Base-by-base conservation (phyloP, 192 early-diverging fungal species). In the Linderina pennispora region DNA sequence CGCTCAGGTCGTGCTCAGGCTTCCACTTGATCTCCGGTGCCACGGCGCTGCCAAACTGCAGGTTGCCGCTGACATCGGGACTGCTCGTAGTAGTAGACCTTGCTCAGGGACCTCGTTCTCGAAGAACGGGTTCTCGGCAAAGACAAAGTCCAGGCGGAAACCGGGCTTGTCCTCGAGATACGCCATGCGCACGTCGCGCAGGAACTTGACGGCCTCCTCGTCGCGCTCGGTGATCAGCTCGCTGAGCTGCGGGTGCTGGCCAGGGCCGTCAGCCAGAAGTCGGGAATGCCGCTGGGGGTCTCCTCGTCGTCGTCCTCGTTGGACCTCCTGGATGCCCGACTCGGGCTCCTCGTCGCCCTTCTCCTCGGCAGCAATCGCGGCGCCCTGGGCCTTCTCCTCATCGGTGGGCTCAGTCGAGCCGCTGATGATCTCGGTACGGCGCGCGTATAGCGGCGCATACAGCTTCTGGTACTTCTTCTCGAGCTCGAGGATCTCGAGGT, bases 211-310 rank as follows among this genome's bases (percentile, higher is more conserved):
- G 3, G 77, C 89, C 28, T 79, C 86, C 63, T 92, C 88, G 66
- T 99, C 97, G 50, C 80, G 81, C 39, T 91, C 90, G 18, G 90
- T 91, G 67, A 99, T 93, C 40, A 84, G 72, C 32, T 96, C 90
- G 37, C 62, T 55, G 45, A 98, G 71, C 48, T 79, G 74, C 34
- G 81, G 75, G 74, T 92, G 75, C 78, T 87, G 90, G 78, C 88
- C 75, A 99, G 74, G 32, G 82, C 79, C 23, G 92, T 97, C 28
- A 94, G 77, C 97, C 97, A 98, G 82, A 99, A 98, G 45, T 90
- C 81, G 33, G 97, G 97, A 21, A 98, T 83, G 55, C 93, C 96
- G 48, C 47, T 60, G 14, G 55, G 61, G 15, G 48, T 43, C 56
- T 67, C 54, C 31, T 23, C 45, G 10, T 64, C 58, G 22, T 77